A percentile compares a stretch with the other conserved stretches of the same genome.
Conservation (phyloP, 768 basidiomycete species). For the Cyclocybe cylindracea region DNA sequence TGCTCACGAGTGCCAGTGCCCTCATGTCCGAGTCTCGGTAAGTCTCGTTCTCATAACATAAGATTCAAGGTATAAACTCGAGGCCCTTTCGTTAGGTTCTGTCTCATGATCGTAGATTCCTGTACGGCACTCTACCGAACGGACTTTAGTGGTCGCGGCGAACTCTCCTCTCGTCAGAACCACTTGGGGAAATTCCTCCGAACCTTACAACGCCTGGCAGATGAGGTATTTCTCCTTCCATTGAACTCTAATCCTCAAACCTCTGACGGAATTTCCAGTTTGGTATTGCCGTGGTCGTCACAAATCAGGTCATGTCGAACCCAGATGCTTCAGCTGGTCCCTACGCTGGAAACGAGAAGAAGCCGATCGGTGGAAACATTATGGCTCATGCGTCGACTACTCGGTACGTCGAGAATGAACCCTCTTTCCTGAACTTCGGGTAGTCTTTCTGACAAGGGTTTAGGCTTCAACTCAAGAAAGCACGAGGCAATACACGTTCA, state of each 20-base stretch:
- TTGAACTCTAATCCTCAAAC: constrained; percentile 8
- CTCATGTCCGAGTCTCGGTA: constrained; percentile 99
- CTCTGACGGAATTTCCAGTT: constrained; percentile 53
- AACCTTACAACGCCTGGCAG: constrained; percentile 89
- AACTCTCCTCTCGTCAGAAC: constrained; percentile 91
- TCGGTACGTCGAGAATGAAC: constrained; percentile 48
- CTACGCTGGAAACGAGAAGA: constrained; percentile 90
- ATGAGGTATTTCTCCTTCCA: constrained; percentile 66
- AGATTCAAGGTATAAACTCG: not conserved
- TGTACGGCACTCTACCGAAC: constrained; percentile 95
- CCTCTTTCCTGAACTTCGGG: constrained; percentile 1
- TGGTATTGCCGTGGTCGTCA: constrained; percentile 95
- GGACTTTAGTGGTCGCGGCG: constrained; percentile 94
- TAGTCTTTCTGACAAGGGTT: constrained; percentile 9
- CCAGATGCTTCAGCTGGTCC: constrained; percentile 93
- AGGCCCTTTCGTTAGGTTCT: constrained; percentile 65
- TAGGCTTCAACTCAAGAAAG: constrained; percentile 90
- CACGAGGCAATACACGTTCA: constrained; percentile 85
- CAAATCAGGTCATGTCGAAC: constrained; percentile 99
- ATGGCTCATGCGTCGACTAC: constrained; percentile 99
- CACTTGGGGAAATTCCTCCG: constrained; percentile 96
- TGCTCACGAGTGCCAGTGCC: constrained; percentile 92
- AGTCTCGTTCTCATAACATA: constrained; percentile 9
- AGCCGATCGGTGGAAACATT: constrained; percentile 98
- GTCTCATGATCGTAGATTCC: constrained; percentile 94